Conservation (phyloP, 192 early-diverging fungal species). For the Rhizoclosmatium globosum region DNA sequence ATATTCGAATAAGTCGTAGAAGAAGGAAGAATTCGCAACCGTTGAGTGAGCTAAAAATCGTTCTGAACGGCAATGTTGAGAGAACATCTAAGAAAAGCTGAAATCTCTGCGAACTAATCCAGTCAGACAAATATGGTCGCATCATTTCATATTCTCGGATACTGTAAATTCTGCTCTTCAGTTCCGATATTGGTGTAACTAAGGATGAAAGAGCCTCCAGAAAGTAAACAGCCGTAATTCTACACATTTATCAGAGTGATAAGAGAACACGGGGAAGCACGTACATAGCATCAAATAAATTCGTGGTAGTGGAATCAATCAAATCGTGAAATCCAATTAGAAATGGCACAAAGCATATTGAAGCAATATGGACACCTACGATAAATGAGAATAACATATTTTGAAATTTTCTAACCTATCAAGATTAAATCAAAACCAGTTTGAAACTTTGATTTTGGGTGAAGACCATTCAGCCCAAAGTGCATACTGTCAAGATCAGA, state of each 20-base stretch:
- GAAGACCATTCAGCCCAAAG: not conserved
- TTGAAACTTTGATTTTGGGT: not conserved
- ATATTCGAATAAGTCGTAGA: not conserved
- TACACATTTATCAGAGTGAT: not conserved
- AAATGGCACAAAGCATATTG: conserved; percentile 6
- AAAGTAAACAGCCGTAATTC: not conserved
- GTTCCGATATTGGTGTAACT: not conserved
- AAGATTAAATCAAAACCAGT: conserved; percentile 6
- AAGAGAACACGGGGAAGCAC: not conserved
- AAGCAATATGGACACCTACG: not conserved
- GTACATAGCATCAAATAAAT: not conserved
- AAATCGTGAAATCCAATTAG: not conserved
- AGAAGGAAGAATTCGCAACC: not conserved
- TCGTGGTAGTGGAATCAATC: no score
- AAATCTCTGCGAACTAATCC: not conserved
- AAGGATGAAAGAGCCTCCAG: not conserved
- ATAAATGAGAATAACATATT: not conserved
- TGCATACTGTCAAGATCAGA: not conserved
- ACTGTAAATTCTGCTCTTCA: not conserved
- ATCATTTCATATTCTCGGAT: conserved; percentile 1
- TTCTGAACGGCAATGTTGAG: not conserved
- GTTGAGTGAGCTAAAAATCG: no score
- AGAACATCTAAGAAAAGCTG: not conserved
- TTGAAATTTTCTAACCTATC: not conserved
- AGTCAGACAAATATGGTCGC: not conserved